Base-by-base conservation (phyloP, 257 asterid genomes). In the Avicennia marina region DNA sequence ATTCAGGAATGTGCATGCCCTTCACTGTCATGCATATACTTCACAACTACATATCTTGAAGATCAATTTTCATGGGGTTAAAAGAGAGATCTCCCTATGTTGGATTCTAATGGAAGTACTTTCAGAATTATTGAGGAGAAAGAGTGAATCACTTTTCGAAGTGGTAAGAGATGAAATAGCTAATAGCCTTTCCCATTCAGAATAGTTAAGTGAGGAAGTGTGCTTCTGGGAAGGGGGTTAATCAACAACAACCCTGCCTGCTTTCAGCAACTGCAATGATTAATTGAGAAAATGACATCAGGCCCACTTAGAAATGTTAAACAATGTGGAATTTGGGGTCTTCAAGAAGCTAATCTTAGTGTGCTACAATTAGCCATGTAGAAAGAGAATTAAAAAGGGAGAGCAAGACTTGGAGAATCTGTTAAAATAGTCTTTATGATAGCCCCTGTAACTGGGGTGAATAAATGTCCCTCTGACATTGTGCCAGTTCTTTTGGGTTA, bases 1-100 rank as follows among this genome's bases (percentile, higher is more conserved):
- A n/a, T n/a, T n/a, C 75, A 56, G 76, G 86, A 76, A 78, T 71
- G 76, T 82, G 73, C 86, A 76, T 47, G 65, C 58, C 24, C 41
- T 68, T 54, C 60, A 49, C 60, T 72, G 50, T 60, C 63, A 60
- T 42, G 76, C 66, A 62, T 68, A 77, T 68, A 67, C 77, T 74
- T 53, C 58, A 38, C 6, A 33, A 49, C n/a, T 16, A 50, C 60
- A 39, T 64, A 53, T 64, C 69, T 60, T 67, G 63, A 66, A 72
- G 65, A 44, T 53, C 25, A 41, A 59, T 52, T 56, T 39, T 52
- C 38, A 19, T 60, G 59, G 66, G 20, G 24, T 52, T 36, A 17
- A 11, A 47, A 65, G 64, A 60, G 33, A 41, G 24, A 16, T 10
- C 19, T 31, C 6, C 39, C 63, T 71, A 6, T 13, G 22, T 36